Evolutionary conservation across 2,329 filamentous ascomycete species (phyloP).

Genomic region (Aspergillus brasiliensis): DNA sequence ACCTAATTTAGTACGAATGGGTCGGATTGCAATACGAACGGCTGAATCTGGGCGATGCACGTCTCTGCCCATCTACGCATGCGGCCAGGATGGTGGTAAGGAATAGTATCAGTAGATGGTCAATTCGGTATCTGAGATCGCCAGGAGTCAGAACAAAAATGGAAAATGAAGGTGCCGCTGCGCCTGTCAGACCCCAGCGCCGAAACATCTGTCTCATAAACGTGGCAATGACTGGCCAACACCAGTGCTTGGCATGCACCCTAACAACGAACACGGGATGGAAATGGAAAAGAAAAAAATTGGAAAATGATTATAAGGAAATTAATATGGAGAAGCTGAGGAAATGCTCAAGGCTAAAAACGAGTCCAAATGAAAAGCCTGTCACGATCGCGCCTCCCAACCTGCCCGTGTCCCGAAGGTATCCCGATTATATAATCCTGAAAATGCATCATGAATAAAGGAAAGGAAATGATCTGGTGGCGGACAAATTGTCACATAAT

Average conservation of each 20-base stretch:
- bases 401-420: conserved; percentile 19
- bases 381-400: conserved; percentile 17
- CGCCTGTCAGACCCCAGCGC: conserved; percentile 5
- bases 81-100: neutral
- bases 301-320: conserved; percentile 6
- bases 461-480: neutral
- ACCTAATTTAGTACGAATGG: too few relatives aligned
- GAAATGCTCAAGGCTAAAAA: conserved; percentile 4
- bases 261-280: neutral
- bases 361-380: conserved; percentile 10
- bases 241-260: conserved; percentile 7
- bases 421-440: conserved; percentile 18
- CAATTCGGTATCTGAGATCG: conserved; percentile 18
- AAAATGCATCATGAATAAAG: conserved; percentile 8
- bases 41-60: too few relatives aligned
- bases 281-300: conserved; percentile 8
- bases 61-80: too few relatives aligned
- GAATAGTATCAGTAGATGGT: neutral
- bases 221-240: conserved; percentile 7
- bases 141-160: conserved; percentile 23
- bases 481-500: neutral
- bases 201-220: conserved; percentile 18
- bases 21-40: too few relatives aligned
- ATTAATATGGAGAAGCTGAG: conserved; percentile 15
- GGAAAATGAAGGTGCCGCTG: conserved; percentile 3